Conservation (phyloP, 257 asterid species). For the Petunia axillaris region DNA sequence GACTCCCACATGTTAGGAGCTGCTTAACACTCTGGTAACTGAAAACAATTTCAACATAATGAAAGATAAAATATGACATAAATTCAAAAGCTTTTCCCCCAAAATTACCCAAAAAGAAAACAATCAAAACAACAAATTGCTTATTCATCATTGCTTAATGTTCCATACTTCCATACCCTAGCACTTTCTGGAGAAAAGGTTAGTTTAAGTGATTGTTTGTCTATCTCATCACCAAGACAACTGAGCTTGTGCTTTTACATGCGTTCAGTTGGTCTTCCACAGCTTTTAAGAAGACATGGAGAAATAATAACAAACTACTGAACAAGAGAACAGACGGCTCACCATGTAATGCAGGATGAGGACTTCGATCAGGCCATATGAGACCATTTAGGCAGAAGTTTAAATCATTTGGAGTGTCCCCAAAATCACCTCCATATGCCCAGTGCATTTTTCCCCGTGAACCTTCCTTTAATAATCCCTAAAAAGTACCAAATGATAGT, state of each 20-base stretch:
- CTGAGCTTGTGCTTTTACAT: too few species aligned
- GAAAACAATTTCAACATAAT: slow-evolving; percentile 11
- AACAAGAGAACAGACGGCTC: slow-evolving; percentile 14
- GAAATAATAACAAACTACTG: slow-evolving; percentile 4
- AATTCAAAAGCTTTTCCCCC: not conserved
- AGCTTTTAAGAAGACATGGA: not conserved
- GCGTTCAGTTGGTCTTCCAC: not conserved
- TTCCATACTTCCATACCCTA: not conserved
- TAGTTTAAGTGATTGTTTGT: not conserved
- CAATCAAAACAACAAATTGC: not conserved
- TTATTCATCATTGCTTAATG: not conserved
- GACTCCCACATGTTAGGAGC: not conserved
- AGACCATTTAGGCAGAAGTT: slow-evolving; percentile 94
- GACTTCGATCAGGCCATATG: slow-evolving; percentile 94
- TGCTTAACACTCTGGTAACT: not conserved
- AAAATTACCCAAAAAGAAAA: not conserved
- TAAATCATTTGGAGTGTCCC: slow-evolving; percentile 84
- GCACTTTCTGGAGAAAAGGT: not conserved
- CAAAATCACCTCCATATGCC: slow-evolving; percentile 99
- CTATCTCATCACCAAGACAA: too few species aligned
- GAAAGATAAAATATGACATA: not conserved
- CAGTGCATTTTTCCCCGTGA: slow-evolving; percentile 71
- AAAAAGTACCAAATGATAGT: slow-evolving; percentile 7
- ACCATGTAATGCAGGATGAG: slow-evolving; percentile 96
- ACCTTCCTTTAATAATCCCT: slow-evolving; percentile 83